These are phyloP conservation scores for Aspergillus sergii DNA, from an alignment of 2,329 filamentous ascomycete species.

Conservation along the genomic window DNA sequence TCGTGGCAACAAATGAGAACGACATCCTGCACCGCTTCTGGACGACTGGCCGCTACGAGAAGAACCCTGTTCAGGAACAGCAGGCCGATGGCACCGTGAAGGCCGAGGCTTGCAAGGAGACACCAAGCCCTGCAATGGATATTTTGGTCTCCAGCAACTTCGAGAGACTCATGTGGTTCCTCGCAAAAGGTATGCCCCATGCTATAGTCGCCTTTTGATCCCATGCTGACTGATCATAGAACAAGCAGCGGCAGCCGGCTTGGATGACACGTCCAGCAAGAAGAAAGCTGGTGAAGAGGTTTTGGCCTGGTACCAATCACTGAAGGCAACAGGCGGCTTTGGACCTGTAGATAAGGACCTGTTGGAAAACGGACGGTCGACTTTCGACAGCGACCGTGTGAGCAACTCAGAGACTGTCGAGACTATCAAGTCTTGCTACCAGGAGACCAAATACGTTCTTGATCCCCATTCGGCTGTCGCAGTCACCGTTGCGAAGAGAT, in stretches of 20 bases:
- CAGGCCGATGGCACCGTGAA: not conserved
- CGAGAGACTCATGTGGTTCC: slow-evolving; percentile 91
- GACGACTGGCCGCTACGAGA: slow-evolving; percentile 13
- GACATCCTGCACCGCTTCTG: slow-evolving; percentile 94
- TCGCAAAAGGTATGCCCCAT: slow-evolving; percentile 41
- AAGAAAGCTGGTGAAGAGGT: slow-evolving; percentile 13
- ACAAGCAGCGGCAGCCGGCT: slow-evolving; percentile 53
- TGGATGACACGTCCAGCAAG: slow-evolving; percentile 60
- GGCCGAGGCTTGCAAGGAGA: slow-evolving; percentile 64
- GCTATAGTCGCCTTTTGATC: slow-evolving; percentile 42
- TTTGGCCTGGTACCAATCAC: slow-evolving; percentile 11
- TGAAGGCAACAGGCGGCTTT: slow-evolving; percentile 9
- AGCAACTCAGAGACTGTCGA: slow-evolving; percentile 67
- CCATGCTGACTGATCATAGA: slow-evolving; percentile 11
- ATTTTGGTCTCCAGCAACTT: slow-evolving; percentile 97
- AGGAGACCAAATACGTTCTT: slow-evolving; percentile 70
- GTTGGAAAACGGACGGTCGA: slow-evolving; percentile 53
- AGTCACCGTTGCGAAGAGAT: slow-evolving; percentile 73
- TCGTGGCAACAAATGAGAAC: slow-evolving; percentile 59
- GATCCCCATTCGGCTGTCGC: slow-evolving; percentile 94
- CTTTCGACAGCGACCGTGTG: slow-evolving; percentile 77
- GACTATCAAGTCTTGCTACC: slow-evolving; percentile 63
- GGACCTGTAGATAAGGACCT: slow-evolving; percentile 31
- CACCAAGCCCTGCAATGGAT: slow-evolving; percentile 94
- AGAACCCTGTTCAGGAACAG: slow-evolving; percentile 3